Evolutionary conservation across 108 stramenopile genomes (phyloP), one percentile per base, ranked within the genome.

Genomic region (Mediolabrus comicus): DNA sequence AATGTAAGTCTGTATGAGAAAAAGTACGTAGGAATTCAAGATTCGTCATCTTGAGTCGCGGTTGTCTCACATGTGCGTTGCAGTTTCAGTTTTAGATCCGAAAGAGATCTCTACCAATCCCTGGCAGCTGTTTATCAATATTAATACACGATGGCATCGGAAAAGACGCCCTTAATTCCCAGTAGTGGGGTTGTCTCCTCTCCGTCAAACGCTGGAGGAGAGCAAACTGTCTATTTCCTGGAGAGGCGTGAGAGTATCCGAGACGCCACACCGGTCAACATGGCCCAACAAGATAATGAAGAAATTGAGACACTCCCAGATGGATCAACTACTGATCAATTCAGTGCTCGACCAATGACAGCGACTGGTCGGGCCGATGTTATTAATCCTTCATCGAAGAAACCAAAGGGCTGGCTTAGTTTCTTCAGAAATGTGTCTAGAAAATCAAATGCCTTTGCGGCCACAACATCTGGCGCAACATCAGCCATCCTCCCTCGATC

Each of bases 281-380:
- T 31, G 13, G 29, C 38, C 31, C 49, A 35, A 25, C 22, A 35
- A 24, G 77, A 78, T 31, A 69, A 69, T n/a, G 77, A 69, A 36
- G 76, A 71, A 35, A 75, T 83, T 54, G 84, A 85, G 53, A 77
- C 67, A 2, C 11, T 86, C 25, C 85, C 85, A 17, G 71, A 73
- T 41, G 85, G 85, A 0, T 67, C 76, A 53, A 53, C 62, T 0
- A 43, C 53, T 26, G 80, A 77, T 10, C 72, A 78, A 53, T 86
- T 86, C 72, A 65, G 71, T 11, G 72, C 80, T 8, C 62, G 82
- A 1, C 74, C 65, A 13, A 59, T 82, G 14, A 51, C 56, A 24
- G 25, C 39, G 10, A 46, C 49, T 4, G 72, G 64, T 0, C 55
- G 53, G 0, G 22, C 29, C 29, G 34, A 39, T 34, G 55, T 29